Evolutionary conservation across 805 yeast genomes (phyloP), one percentile per base, ranked within the genome.

Genomic region (Cyberlindnera euphorbiiphila): DNA sequence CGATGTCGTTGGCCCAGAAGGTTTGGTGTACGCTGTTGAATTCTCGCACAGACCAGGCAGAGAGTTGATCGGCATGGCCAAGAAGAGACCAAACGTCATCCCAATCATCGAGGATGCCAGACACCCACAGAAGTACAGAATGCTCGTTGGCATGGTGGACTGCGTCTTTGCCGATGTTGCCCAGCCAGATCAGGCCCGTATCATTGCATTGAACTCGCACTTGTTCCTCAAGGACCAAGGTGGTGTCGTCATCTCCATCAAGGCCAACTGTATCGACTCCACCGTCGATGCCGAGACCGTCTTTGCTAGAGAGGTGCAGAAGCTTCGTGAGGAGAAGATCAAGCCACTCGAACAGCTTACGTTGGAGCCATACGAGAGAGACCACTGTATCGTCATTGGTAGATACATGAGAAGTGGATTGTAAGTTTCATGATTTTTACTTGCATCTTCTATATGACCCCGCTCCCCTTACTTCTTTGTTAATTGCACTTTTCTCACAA

Each of bases 181-280:
- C 52, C 98, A 93, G 75, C 98, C 98, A 29, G 98, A 93, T 72
- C 98, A 93, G 75, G 98, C 98, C 56, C 94, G 98, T 84, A 93
- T 93, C 64, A 91, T 93, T 66, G 98, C 98, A 37, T 80, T 93
- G 65, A 93, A 93, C 79, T 82, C 98, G 41, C 98, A 93, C 69
- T 75, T 91, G 78, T 93, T 93, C 84, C 78, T 93, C 65, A 93
- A 93, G 70, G 97, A 93, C 68, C 88, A 83, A 69, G 98, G 98
- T 71, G 95, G 96, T 64, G 98, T 93, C 53, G 93, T 93, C 50
- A 93, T 93, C 62, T 91, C 98, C 59, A 93, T 93, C 71, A 93
- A 93, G 80, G 98, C 98, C 59, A 93, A 93, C 88, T 93, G 98
- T 87, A 93, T 93, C 66, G 98, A 93, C 72, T 93, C 98, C 33